Evolutionary conservation across 2,329 filamentous ascomycete genomes (phyloP).

Genomic region (Trichoderma harzianum): DNA sequence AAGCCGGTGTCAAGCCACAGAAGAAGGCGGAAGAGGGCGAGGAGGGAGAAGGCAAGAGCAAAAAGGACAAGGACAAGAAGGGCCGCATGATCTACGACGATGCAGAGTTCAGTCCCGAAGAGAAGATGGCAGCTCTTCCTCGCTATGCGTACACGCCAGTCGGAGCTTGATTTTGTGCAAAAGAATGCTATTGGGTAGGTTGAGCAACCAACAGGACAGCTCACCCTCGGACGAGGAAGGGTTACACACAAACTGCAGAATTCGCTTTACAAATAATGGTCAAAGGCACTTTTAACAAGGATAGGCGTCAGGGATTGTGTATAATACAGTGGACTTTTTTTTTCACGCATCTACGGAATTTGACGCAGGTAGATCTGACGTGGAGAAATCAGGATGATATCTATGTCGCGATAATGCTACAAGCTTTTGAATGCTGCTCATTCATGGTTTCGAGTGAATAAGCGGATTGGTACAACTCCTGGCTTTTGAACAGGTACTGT

Average conservation of each 20-base stretch:
- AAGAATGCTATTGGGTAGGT: not conserved
- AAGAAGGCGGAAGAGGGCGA: constrained; percentile 38
- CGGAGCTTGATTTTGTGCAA: constrained; percentile 17
- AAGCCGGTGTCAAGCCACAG: constrained; percentile 54
- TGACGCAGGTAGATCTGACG: not conserved
- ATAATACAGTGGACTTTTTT: not conserved
- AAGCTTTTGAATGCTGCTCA: not conserved
- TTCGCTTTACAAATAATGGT: not conserved
- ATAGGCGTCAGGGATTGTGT: constrained; percentile 17
- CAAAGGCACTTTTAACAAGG: constrained; percentile 14
- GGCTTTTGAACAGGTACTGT: not conserved
- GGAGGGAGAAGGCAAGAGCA: constrained; percentile 58
- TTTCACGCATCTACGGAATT: not conserved
- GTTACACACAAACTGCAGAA: not conserved
- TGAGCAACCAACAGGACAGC: not conserved
- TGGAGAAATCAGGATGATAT: not conserved
- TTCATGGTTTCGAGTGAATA: not conserved
- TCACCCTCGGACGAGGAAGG: not conserved
- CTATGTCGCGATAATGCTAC: not conserved
- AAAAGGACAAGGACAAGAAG: constrained; percentile 67
- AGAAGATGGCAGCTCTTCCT: constrained; percentile 77
- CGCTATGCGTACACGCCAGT: constrained; percentile 62
- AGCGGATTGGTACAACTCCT: not conserved
- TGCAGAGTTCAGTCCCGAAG: constrained; percentile 76
- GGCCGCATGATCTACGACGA: constrained; percentile 77